These are phyloP conservation scores for Cercospora sojina DNA, from an alignment of 2,329 filamentous ascomycete species.

Conservation along the genomic window DNA sequence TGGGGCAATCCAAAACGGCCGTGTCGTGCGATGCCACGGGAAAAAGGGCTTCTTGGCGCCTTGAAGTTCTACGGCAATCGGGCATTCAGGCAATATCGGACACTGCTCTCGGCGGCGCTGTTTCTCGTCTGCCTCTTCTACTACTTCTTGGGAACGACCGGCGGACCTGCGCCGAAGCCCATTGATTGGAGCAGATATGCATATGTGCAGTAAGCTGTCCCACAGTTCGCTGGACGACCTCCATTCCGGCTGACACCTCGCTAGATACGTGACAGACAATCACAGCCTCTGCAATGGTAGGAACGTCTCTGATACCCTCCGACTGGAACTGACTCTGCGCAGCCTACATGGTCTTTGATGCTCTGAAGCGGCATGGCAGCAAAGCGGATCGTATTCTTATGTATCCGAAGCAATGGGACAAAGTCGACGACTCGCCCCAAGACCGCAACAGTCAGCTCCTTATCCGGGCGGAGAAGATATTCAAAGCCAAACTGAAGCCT, in stretches of 20 bases:
- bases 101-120: conserved; percentile 20
- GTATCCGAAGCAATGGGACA: conserved; percentile 44
- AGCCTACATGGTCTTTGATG: conserved; percentile 45
- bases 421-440: conserved; percentile 39
- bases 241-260: background rate
- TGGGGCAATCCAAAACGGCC: conserved; percentile 29
- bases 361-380: conserved; percentile 44
- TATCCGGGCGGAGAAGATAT: conserved; percentile 46
- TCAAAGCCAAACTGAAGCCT: conserved; percentile 52
- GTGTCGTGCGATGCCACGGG: conserved; percentile 17
- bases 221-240: background rate
- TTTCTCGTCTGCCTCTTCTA: conserved; percentile 23
- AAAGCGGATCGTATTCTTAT: conserved; percentile 49
- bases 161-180: conserved; percentile 9
- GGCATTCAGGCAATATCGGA: conserved; percentile 19
- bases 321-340: background rate
- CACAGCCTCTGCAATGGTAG: conserved; percentile 28
- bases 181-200: conserved; percentile 27
- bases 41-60: conserved; percentile 20
- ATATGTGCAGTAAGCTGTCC: conserved; percentile 25
- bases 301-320: background rate
- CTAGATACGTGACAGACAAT: conserved; percentile 30
- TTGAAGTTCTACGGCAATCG: conserved; percentile 19
- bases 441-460: conserved; percentile 34
- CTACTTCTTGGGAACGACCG: conserved; percentile 15